Conservation (phyloP, 148 eudicot genomes). For the Fallopia convolvulus region DNA sequence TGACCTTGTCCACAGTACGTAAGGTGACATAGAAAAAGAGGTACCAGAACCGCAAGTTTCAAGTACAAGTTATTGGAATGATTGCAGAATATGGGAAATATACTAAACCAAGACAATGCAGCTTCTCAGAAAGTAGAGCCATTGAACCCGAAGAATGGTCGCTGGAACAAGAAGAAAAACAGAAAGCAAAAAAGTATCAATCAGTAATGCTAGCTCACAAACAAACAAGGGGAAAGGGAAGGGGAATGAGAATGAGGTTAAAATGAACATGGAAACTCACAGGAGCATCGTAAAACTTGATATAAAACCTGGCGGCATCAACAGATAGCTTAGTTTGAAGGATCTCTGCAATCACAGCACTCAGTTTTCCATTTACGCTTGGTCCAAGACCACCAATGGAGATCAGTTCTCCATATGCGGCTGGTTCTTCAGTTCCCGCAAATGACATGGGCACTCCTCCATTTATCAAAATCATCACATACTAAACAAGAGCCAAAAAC, state of each 20-base stretch:
- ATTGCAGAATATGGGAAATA: not conserved
- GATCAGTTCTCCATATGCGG: slow-evolving; percentile 85
- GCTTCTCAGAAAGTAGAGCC: slow-evolving; percentile 69
- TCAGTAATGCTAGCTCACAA: not conserved
- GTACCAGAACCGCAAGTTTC: not conserved
- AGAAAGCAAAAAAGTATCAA: not conserved
- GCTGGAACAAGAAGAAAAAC: slow-evolving; percentile 29
- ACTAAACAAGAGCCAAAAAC: slow-evolving; percentile 30
- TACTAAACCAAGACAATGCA: not conserved
- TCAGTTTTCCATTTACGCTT: slow-evolving; percentile 67
- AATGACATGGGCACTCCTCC: slow-evolving; percentile 84
- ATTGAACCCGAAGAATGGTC: slow-evolving; percentile 70
- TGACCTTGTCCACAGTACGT: too few relatives aligned
- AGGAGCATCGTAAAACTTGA: slow-evolving; percentile 81
- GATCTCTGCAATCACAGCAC: slow-evolving; percentile 79
- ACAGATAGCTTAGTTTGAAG: slow-evolving; percentile 80
- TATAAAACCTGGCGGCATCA: slow-evolving; percentile 67
- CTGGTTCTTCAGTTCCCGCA: slow-evolving; percentile 90
- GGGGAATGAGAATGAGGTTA: not conserved
- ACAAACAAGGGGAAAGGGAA: not conserved
- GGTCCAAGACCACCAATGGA: slow-evolving; percentile 85
- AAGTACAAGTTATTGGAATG: not conserved
- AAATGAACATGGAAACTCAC: slow-evolving; percentile 20
- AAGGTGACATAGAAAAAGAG: too few relatives aligned
- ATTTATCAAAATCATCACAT: slow-evolving; percentile 84